Conservation (phyloP, 192 early-diverging fungal species). For the Dispira parvispora region DNA sequence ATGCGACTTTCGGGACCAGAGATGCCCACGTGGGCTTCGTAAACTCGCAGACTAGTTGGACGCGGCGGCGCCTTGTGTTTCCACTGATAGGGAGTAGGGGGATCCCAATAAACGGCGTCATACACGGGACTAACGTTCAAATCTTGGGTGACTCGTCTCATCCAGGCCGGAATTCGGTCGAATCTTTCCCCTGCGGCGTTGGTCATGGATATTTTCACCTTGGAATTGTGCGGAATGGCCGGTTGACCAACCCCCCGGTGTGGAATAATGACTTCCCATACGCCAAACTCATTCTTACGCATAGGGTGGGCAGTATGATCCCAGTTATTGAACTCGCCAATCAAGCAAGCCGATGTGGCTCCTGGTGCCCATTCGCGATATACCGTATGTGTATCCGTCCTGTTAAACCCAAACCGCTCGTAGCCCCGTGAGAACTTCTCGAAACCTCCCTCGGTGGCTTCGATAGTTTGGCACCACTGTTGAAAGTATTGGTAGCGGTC, state of each 20-base stretch:
- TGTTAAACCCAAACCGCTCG: slow-evolving; percentile 66
- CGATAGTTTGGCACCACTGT: slow-evolving; percentile 55
- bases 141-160: slow-evolving; percentile 71
- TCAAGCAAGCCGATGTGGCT: slow-evolving; percentile 52
- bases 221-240: slow-evolving; percentile 69
- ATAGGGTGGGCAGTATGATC: slow-evolving; percentile 53
- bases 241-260: slow-evolving; percentile 37
- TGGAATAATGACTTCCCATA: slow-evolving; percentile 58
- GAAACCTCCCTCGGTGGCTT: slow-evolving; percentile 53
- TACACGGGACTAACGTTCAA: slow-evolving; percentile 62
- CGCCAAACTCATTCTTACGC: slow-evolving; percentile 65
- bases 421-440: slow-evolving; percentile 72
- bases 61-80: slow-evolving; percentile 58
- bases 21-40: slow-evolving; percentile 95
- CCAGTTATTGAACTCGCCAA: slow-evolving; percentile 96
- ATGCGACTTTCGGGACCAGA: slow-evolving; percentile 67
- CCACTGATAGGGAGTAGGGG: slow-evolving; percentile 53
- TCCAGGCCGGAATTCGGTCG: slow-evolving; percentile 83
- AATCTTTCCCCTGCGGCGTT: slow-evolving; percentile 57
- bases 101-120: slow-evolving; percentile 91
- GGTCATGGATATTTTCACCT: slow-evolving; percentile 76
- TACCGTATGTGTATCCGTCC: slow-evolving; percentile 36
- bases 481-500: slow-evolving; percentile 38
- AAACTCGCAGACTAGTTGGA: slow-evolving; percentile 56
- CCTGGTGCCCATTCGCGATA: slow-evolving; percentile 97